These are phyloP conservation scores for Phyllostachys edulis DNA, from an alignment of 176 grass and related monocot species.

Conservation along the genomic window DNA sequence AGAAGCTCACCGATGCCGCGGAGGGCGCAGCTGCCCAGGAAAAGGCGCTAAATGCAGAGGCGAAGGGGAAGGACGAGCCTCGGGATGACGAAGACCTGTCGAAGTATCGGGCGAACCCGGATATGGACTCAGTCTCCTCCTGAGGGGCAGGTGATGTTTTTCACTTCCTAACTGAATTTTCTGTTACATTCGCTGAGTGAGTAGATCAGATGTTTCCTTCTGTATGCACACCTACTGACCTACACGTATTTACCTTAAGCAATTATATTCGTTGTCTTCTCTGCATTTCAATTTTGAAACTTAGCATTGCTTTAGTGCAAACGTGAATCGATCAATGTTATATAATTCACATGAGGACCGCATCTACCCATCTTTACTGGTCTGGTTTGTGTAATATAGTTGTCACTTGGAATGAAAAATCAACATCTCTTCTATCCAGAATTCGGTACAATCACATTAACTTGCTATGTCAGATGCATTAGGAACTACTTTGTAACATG, in stretches of 20 bases:
- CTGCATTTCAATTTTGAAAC: background rate
- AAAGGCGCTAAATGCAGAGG: constrained; percentile 29
- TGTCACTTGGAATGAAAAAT: background rate
- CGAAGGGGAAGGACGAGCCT: constrained; percentile 38
- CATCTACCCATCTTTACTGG: background rate
- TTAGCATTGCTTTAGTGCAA: background rate
- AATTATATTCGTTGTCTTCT: background rate
- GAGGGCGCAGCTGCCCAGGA: constrained; percentile 39
- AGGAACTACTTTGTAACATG: background rate
- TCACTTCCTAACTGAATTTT: background rate
- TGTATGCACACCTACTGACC: background rate
- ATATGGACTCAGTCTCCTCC: constrained; percentile 43
- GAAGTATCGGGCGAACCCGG: constrained; percentile 61
- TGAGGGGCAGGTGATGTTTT: constrained; percentile 34
- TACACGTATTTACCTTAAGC: background rate
- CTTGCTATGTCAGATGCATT: background rate
- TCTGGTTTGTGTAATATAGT: background rate
- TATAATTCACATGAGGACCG: background rate
- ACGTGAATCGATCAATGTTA: background rate
- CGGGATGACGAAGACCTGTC: constrained; percentile 62
- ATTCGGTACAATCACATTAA: background rate
- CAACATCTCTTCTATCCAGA: background rate
- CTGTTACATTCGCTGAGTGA: background rate
- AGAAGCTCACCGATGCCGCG: constrained; percentile 71
- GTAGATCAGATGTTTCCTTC: background rate